Evolutionary conservation across 768 basidiomycete genomes (phyloP), one percentile per base, ranked within the genome.

Genomic region (Podaxis sp.): DNA sequence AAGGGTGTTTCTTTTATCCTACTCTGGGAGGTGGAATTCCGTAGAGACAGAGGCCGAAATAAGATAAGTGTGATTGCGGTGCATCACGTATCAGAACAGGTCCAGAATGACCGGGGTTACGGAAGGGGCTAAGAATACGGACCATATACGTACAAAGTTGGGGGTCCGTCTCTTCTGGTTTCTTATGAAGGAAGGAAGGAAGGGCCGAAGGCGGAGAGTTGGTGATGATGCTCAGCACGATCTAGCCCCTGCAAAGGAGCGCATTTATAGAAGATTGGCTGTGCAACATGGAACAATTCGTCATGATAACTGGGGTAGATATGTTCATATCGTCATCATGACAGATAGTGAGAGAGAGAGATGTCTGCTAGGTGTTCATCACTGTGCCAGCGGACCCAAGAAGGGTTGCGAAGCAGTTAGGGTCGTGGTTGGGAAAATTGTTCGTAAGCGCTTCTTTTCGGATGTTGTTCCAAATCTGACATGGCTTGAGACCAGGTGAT

Each of bases 381-480:
- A 57, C 38, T 55, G 37, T 20, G 15, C 53, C 17, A 55, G 55
- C 22, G 24, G 56, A 57, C 36, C 13, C 24, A 46, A 57, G 56
- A 57, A 57, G 56, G 38, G 41, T 46, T 46, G 41, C 15, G 38
- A 56, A n/a, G 56, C 56, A 57, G 17, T 37, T 41, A 57, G 56
- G 56, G 56, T 57, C 56, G 56, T 57, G 55, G 38, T 44, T 24
- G 56, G 40, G 26, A 57, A 57, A 46, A 26, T 55, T 57, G 33
- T 57, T 46, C 56, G 40, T 57, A 57, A 57, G 56, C 17, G 56
- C 56, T 57, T 57, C 56, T 57, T 30, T 46, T 28, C 56, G 41
- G 41, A 44, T 8, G 41, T 30, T 57, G 26, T 46, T 57, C 26
- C 40, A 46, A 26, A 30, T 24, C 24, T 33, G 56, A 41, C 28